These are phyloP conservation scores for Pseudevernia furfuracea DNA, from an alignment of 495 filamentous ascomycete species.

Conservation along the genomic window DNA sequence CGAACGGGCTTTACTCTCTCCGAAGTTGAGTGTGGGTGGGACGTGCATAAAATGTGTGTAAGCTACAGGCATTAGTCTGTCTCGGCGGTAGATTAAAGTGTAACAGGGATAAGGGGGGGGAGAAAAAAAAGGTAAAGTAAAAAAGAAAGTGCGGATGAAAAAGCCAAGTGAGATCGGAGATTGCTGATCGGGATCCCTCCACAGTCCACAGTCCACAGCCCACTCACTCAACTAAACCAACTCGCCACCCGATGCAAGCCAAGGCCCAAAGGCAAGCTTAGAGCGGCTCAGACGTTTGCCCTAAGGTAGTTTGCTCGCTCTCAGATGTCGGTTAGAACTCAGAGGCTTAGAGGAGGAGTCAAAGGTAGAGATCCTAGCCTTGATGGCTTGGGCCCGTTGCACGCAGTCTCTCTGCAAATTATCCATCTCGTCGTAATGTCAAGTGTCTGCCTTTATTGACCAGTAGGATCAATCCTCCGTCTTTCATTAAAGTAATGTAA, in stretches of 20 bases:
- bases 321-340: conserved; percentile 10
- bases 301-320: not conserved
- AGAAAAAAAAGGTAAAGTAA: too few relatives aligned
- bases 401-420: not conserved
- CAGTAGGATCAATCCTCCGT: conserved; percentile 10
- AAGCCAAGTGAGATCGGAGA: conserved; percentile 17
- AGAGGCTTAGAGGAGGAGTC: too few relatives aligned
- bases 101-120: conserved; percentile 2
- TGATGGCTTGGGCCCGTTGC: not conserved
- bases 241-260: not conserved
- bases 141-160: not conserved
- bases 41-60: conserved; percentile 16
- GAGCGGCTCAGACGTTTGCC: conserved; percentile 16
- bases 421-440: not conserved
- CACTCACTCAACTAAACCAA: too few relatives aligned
- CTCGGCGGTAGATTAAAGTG: conserved; percentile 10
- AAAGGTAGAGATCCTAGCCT: conserved; percentile 4
- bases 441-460: not conserved
- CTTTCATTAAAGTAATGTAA: too few relatives aligned
- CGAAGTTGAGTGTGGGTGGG: conserved; percentile 5
- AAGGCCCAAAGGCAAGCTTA: conserved; percentile 3
- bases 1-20: conserved; percentile 5
- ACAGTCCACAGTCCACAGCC: not conserved
- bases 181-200: conserved; percentile 20
- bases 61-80: not conserved